Evolutionary conservation across 2,329 filamentous ascomycete genomes (phyloP), one percentile per base, ranked within the genome.

Genomic region (Talaromyces sp.): DNA sequence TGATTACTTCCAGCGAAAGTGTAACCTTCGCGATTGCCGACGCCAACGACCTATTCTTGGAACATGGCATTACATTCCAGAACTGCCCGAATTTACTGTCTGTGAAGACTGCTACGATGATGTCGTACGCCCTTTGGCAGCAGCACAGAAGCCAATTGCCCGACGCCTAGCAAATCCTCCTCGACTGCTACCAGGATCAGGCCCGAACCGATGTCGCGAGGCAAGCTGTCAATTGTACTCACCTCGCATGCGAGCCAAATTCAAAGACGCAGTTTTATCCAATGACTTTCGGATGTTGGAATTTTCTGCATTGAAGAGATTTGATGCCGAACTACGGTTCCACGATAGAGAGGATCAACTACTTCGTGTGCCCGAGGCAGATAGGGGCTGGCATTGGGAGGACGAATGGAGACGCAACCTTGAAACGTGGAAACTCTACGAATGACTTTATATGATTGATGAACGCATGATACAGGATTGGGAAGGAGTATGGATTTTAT

Each of bases 91-190:
- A 58, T 87, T 97, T 71, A 92, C 90, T 0, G 89, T 96, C 3
- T 98, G 93, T 77, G 88, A 91, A 69, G 91, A 94, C 76, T 98
- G 93, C 76, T 97, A 91, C 74, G 86, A 91, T 17, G 88, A 92
- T 25, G 85, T 92, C 0, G 86, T 97, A n/a, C 87, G 85, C 77
- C 92, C 93, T 0, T 81, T 87, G 60, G 78, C 89, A 1, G 80
- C 83, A 34, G 80, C 83, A 3, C 78, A 83, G 45, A 79, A 78
- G 47, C 79, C 84, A 0, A 81, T 93, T 27, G 88, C 90, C 10
- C 79, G 84, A 19, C 86, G 89, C 69, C 91, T 95, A 70, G 87
- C 86, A 68, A 83, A 84, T 64, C 82, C 85, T 15, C 82, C 87
- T 27, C 85, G 87, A 68, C 82, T 83, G 13, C 77, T 90, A 5